A percentile compares a stretch with the other conserved stretches of the same genome.
These are phyloP conservation scores for Carex littledalei DNA, from an alignment of 176 grass and related monocot genomes.

Conservation along the genomic window DNA sequence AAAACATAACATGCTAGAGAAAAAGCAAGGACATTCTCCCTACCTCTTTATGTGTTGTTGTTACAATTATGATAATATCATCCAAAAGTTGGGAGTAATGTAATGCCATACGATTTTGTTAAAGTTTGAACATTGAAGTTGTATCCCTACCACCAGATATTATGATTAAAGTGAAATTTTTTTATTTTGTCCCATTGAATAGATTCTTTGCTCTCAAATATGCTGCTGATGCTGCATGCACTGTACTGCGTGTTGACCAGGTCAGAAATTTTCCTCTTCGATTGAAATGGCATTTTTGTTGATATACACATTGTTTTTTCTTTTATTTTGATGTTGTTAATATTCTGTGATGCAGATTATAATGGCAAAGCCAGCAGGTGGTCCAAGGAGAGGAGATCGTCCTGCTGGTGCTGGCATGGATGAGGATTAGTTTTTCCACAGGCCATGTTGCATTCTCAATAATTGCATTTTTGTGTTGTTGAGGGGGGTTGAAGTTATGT, in stretches of 20 bases:
- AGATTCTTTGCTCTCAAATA: conserved; percentile 88
- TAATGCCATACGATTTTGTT: not conserved
- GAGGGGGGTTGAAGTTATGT: not conserved
- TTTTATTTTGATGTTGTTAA: not conserved
- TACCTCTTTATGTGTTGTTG: not conserved
- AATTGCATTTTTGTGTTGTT: not conserved
- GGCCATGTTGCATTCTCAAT: not conserved
- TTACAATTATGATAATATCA: not conserved
- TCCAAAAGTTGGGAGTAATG: not conserved
- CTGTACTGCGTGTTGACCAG: conserved; percentile 83
- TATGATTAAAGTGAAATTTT: not conserved
- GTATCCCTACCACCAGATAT: not conserved
- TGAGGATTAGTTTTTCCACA: conserved; percentile 50
- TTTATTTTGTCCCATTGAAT: not conserved
- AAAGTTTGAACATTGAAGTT: not conserved
- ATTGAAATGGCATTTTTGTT: not conserved
- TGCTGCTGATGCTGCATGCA: conserved; percentile 59
- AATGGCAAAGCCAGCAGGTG: conserved; percentile 85
- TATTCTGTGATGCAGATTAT: conserved; percentile 51
- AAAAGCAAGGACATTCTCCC: not conserved
- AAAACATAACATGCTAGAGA: not conserved
- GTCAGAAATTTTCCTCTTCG: conserved; percentile 24
- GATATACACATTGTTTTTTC: not conserved
- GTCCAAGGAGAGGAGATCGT: conserved; percentile 51
- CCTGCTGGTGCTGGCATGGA: conserved; percentile 54